A percentile compares a stretch with the other conserved stretches of the same genome.
Conservation (phyloP, 164 flowering plant genomes). For the Umbilicus rupestris region DNA sequence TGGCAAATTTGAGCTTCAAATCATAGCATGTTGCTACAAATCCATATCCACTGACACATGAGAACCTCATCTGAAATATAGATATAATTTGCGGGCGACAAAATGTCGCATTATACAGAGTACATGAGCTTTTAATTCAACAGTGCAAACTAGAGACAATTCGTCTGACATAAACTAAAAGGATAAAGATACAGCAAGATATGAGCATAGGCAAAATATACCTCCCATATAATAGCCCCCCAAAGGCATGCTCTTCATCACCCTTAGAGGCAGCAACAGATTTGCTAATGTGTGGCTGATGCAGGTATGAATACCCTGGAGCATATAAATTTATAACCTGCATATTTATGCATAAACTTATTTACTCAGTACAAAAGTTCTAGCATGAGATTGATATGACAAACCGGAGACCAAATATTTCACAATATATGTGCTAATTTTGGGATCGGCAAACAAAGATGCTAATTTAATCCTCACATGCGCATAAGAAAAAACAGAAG, state of each 20-base stretch:
- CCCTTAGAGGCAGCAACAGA: constrained; percentile 19
- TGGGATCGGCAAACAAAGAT: too few species aligned
- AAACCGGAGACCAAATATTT: background rate
- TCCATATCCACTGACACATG: background rate
- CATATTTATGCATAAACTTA: constrained; percentile 8
- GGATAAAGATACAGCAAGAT: background rate
- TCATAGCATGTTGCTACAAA: too few species aligned
- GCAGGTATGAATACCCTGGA: constrained; percentile 13
- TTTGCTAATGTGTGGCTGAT: constrained; percentile 12
- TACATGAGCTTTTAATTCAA: background rate
- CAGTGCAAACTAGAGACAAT: background rate
- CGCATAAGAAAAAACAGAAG: too few species aligned
- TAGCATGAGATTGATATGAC: background rate
- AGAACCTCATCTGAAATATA: background rate
- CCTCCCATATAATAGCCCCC: constrained; percentile 56
- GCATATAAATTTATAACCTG: constrained; percentile 51
- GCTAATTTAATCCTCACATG: too few species aligned
- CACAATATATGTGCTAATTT: background rate
- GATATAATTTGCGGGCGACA: background rate
- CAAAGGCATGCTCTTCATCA: constrained; percentile 32
- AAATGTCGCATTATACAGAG: background rate
- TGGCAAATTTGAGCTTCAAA: too few species aligned
- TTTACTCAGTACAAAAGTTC: background rate
- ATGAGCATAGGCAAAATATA: constrained; percentile 12
- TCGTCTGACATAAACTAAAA: background rate